These are phyloP conservation scores for Colletotrichum liriopes DNA, from an alignment of 2,329 filamentous ascomycete species.

Conservation along the genomic window DNA sequence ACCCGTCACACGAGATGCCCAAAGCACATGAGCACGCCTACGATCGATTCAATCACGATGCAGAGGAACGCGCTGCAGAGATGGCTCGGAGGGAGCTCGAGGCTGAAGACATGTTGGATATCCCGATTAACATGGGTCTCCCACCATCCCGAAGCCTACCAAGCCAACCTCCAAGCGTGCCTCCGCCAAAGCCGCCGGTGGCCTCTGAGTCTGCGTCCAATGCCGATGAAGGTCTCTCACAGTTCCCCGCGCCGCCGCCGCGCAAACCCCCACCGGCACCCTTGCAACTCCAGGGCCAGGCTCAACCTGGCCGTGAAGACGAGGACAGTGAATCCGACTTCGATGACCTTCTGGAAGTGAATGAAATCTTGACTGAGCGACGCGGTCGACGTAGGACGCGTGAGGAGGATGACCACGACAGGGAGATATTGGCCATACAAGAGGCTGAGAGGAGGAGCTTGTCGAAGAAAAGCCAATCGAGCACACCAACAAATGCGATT, in stretches of 20 bases:
- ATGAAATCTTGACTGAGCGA: conserved; percentile 72
- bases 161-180: conserved; percentile 66
- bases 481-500: conserved; percentile 59
- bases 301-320: conserved; percentile 64
- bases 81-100: conserved; percentile 62
- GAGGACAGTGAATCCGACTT: conserved; percentile 85
- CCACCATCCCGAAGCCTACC: conserved; percentile 72
- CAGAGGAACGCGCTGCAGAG: conserved; percentile 65
- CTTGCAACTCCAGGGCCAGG: conserved; percentile 75
- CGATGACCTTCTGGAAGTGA: conserved; percentile 81
- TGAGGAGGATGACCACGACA: conserved; percentile 87
- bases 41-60: conserved; percentile 70
- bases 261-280: conserved; percentile 91
- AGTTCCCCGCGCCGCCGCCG: conserved; percentile 74
- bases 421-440: conserved; percentile 77
- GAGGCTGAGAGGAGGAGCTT: conserved; percentile 80
- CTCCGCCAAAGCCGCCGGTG: conserved; percentile 66
- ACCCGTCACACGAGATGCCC: conserved; percentile 73
- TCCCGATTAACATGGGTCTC: conserved; percentile 67
- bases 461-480: conserved; percentile 76
- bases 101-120: conserved; percentile 58
- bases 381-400: conserved; percentile 87
- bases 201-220: conserved; percentile 62
- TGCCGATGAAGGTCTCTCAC: conserved; percentile 61
- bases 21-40: conserved; percentile 73